Base-by-base conservation (phyloP, 148 eudicot species). In the Spergularia marina region DNA sequence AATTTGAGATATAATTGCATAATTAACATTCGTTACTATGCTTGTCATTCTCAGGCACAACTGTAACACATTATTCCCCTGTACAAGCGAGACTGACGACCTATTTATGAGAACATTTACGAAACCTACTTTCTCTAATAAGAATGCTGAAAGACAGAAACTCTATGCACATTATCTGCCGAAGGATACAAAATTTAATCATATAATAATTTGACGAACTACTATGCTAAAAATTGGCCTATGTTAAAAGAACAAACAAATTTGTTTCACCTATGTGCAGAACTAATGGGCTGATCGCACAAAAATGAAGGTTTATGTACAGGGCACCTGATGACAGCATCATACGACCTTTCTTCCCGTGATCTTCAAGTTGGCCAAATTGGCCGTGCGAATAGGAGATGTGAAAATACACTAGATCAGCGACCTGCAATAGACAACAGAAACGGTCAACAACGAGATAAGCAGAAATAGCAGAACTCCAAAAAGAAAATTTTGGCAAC, bases 151-250 rank as follows among this genome's bases (percentile, higher is more conserved):
- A 39, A 36, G 75, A 55, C 53, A 60, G 34, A 71, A 51, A 70
- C 40, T 71, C 39, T 71, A 65, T 72, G 70, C 53, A 70, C 74
- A 77, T 36, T 61, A 60, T 51, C 61, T 53, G 52, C 75, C 80
- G 39, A 40, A 77, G 14, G 30, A 39, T 70, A 77, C 75, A 70
- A 36, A 18, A 20, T 57, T 63, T 53, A 36, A 58, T 54, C 65
- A 25, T 71, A 23, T 39, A 53, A 39, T 53, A 53, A 39, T 53
- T 70, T 58, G 62, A 5, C 52, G 72, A 14, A 70, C 72, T 69
- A 69, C 9, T 44, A 14, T 53, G 40, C 18, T n/a, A 21, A 30
- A 30, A 23, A 40, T 25, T 4, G 34, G 58, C 60, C 47, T 53
- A 23, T 65, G 47, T 65, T 70, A 70, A 70, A 70, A 70, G 73